Conservation (phyloP, 371 early-diverging fungal species). For the Thermomucor indicae-seudaticae region DNA sequence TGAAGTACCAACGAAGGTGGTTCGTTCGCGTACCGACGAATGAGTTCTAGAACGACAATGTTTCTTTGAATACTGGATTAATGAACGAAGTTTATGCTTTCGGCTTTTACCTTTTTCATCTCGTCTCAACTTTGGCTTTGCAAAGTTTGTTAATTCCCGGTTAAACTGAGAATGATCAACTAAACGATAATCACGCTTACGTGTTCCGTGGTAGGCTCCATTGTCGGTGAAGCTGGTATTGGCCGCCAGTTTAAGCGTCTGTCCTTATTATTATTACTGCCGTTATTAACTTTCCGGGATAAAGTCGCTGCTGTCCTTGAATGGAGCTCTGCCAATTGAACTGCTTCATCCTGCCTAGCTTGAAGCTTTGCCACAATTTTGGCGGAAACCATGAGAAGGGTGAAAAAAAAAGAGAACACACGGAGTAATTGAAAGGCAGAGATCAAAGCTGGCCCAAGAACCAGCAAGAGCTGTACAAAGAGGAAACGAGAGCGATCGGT, state of each 20-base stretch:
- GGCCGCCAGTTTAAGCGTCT: slow-evolving; percentile 6
- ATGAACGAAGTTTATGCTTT: background rate
- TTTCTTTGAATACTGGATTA: background rate
- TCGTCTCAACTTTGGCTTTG: slow-evolving; percentile 8
- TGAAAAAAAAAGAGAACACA: background rate
- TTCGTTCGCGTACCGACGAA: slow-evolving; percentile 36
- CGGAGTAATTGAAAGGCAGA: background rate
- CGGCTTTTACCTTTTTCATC: slow-evolving; percentile 11
- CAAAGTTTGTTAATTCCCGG: background rate
- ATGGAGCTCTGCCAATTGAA: slow-evolving; percentile 39
- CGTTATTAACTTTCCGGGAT: slow-evolving; percentile 1
- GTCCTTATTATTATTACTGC: slow-evolving; percentile 3
- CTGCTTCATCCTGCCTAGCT: slow-evolving; percentile 33
- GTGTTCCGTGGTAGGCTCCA: background rate
- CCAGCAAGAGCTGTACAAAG: no score
- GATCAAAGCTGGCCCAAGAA: background rate
- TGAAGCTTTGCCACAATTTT: slow-evolving; percentile 40
- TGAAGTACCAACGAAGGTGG: slow-evolving; percentile 55
- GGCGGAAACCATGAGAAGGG: slow-evolving; percentile 30
- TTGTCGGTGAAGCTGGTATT: slow-evolving; percentile 5
- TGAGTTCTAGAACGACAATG: slow-evolving; percentile 22
- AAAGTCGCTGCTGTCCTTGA: slow-evolving; percentile 35
- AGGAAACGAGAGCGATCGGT: no score
- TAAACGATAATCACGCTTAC: background rate
- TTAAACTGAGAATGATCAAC: background rate